phyloP scores from a whole-genome alignment of 2,329 filamentous ascomycete species.

The Pyricularia grisea region DNA sequence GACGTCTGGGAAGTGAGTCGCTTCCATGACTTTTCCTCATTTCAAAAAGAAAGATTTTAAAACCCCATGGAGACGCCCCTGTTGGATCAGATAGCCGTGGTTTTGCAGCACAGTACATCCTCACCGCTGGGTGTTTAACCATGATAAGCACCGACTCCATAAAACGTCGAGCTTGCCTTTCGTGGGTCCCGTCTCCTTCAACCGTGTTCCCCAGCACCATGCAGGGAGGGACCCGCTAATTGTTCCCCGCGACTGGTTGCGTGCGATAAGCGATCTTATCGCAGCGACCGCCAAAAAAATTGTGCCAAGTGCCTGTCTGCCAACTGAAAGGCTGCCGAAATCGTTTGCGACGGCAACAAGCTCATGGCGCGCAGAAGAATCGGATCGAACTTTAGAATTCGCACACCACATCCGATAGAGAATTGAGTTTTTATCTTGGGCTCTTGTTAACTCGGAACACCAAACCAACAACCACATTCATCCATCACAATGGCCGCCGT shows the following conservation, averaged over 20 bases:
- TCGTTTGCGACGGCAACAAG: background rate
- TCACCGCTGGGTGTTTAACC: background rate
- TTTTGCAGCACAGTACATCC: background rate
- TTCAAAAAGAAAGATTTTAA: background rate
- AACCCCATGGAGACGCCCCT: background rate
- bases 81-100: background rate
- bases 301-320: background rate
- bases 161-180: background rate
- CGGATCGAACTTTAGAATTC: background rate
- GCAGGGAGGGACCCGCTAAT: background rate
- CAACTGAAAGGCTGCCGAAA: background rate
- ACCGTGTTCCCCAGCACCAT: background rate
- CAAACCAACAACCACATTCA: background rate
- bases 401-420: background rate
- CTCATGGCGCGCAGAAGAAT: background rate
- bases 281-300: background rate
- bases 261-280: background rate
- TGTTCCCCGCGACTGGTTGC: background rate
- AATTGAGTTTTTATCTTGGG: background rate
- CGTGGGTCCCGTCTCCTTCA: background rate
- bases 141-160: background rate
- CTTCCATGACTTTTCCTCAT: background rate
- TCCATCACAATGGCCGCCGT: conserved; percentile 54
- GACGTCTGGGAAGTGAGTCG: background rate
- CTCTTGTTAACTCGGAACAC: background rate